Evolutionary conservation across 108 stramenopile genomes (phyloP).

Genomic region (Nannochloropsis salina): DNA sequence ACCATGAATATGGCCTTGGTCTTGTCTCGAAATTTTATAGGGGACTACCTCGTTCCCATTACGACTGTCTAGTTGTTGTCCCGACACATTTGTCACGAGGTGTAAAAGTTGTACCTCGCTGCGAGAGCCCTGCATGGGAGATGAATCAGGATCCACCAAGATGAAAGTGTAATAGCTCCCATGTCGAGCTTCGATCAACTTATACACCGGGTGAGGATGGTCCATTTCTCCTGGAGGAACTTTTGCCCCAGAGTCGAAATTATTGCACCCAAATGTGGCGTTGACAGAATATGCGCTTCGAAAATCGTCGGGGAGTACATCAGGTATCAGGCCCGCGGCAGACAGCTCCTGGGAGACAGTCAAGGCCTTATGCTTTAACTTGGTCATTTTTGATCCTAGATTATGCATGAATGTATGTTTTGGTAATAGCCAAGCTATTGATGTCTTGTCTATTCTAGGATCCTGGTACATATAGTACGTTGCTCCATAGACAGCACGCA

Average conservation of each 20-base stretch:
- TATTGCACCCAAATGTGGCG: background rate
- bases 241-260: background rate
- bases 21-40: background rate
- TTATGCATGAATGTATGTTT: too few species aligned
- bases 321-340: background rate
- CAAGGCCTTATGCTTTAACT: background rate
- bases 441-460: too few species aligned
- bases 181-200: background rate
- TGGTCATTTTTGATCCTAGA: background rate
- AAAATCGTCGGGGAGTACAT: background rate
- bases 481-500: too few species aligned
- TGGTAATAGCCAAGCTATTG: too few species aligned
- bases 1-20: background rate
- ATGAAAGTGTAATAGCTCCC: background rate
- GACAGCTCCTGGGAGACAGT: background rate
- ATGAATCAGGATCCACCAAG: conserved; percentile 19
- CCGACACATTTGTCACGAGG: background rate
- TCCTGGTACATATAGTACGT: too few species aligned
- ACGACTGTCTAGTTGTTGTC: background rate
- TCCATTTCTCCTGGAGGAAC: background rate
- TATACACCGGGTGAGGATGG: background rate
- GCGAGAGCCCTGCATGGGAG: background rate
- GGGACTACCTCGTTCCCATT: background rate
- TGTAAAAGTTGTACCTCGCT: background rate
- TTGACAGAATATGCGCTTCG: conserved; percentile 2